Evolutionary conservation across 768 basidiomycete species (phyloP), one percentile per base, ranked within the genome.

Genomic region (Tricholoma sp.): DNA sequence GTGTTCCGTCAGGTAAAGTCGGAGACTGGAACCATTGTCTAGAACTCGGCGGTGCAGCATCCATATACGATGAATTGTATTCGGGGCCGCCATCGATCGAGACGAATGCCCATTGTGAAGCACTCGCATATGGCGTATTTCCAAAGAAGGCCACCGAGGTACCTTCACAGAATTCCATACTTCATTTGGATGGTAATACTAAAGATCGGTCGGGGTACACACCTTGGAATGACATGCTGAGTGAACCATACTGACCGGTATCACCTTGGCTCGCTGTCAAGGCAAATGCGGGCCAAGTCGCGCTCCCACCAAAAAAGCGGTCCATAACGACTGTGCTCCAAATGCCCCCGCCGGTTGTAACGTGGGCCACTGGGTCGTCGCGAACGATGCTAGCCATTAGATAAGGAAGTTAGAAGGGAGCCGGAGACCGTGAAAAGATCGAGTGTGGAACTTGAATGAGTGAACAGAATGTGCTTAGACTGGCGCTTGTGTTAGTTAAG

Each of bases 11-110:
- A 2, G 52, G 9, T 3, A 69, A 51, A 2, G 41, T 18, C 0
- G 66, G 64, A 2, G 68, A 64, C 32, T 62, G 57, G 44, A 66
- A 67, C 66, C 64, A 69, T 37, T 70, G 54, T 64, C 58, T 24
- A 11, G 63, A 62, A 0, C 59, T 53, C 12, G 54, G 65, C 5
- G 63, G 66, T 6, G 48, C 32, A 8, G 55, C 33, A 29, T 61
- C 61, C 13, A 29, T 8, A 31, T 63, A 68, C 3, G 57, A 52
- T 3, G 56, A 37, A 9, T 50, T 53, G 37, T 52, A 60, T 4
- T 58, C 47, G 9, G 36, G 31, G 20, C 57, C 50, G 4, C 61
- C 61, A 42, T 68, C 65, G 24, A 68, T 64, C 13, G 59, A 63
- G 39, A 68, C 60, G 10, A 54, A 41, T 34, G 59, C 18, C 18